phyloP scores from a whole-genome alignment of 192 early-diverging fungal genomes.

The Entomortierella lignicola region DNA sequence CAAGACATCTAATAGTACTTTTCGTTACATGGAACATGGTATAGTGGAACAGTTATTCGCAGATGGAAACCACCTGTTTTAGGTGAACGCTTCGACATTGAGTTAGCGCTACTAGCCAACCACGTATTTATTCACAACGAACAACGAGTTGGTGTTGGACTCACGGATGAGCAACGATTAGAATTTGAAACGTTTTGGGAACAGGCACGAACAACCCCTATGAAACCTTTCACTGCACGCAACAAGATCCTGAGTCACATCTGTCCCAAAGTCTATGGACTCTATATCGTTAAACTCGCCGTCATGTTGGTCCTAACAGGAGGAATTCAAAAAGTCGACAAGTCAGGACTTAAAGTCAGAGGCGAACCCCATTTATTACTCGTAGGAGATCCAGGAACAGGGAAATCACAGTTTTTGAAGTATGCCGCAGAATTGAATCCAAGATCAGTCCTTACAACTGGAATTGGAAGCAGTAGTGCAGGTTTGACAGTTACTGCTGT shows the following conservation, averaged over 20 bases:
- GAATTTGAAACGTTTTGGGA: constrained; percentile 73
- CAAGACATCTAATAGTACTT: too few species aligned
- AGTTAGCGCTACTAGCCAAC: constrained; percentile 71
- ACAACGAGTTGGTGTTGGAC: constrained; percentile 54
- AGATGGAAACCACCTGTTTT: constrained; percentile 63
- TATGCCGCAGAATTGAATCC: constrained; percentile 74
- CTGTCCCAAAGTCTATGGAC: constrained; percentile 77
- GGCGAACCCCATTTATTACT: constrained; percentile 81
- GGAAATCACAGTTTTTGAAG: constrained; percentile 85
- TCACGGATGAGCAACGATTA: constrained; percentile 64
- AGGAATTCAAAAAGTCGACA: constrained; percentile 69
- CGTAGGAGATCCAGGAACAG: constrained; percentile 83
- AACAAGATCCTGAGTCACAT: constrained; percentile 71
- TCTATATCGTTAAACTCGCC: constrained; percentile 77
- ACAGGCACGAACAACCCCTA: constrained; percentile 29
- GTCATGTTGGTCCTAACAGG: constrained; percentile 77
- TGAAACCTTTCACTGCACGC: constrained; percentile 54
- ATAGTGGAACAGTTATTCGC: constrained; percentile 69
- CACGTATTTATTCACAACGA: constrained; percentile 73
- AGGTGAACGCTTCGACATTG: constrained; percentile 71
- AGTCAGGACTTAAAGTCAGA: constrained; percentile 69
- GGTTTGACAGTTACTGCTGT: constrained; percentile 83
- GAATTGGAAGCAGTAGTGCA: constrained; percentile 79
- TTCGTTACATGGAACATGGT: not conserved
- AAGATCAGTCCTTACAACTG: constrained; percentile 79